phyloP scores from a whole-genome alignment of 371 early-diverging fungal species.

The Lichtheimia corymbifera region DNA sequence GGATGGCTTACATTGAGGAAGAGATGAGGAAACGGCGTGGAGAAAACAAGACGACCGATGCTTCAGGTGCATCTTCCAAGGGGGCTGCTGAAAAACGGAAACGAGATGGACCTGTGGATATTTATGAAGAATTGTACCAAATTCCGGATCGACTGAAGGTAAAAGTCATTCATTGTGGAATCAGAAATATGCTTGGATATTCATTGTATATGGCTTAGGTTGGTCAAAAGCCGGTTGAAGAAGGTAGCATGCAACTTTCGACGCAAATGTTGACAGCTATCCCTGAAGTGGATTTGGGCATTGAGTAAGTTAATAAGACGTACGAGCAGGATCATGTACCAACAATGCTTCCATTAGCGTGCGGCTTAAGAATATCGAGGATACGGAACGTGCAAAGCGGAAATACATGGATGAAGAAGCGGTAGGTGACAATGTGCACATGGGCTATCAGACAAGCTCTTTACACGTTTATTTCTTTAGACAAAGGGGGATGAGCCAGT shows the following conservation, averaged over 20 bases:
- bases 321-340: background rate
- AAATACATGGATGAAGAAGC: slow-evolving; percentile 42
- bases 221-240: slow-evolving; percentile 60
- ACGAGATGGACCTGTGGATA: slow-evolving; percentile 29
- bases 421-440: background rate
- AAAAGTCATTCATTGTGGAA: background rate
- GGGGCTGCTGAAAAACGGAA: slow-evolving; percentile 39
- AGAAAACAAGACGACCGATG: slow-evolving; percentile 7
- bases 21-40: slow-evolving; percentile 69
- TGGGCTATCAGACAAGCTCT: background rate
- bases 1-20: slow-evolving; percentile 82
- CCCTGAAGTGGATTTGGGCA: slow-evolving; percentile 92
- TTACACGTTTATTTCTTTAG: background rate
- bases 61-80: background rate
- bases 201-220: slow-evolving; percentile 16
- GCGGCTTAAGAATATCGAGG: slow-evolving; percentile 79
- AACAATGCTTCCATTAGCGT: slow-evolving; percentile 41
- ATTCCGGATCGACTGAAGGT: slow-evolving; percentile 77
- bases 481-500: background rate
- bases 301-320: slow-evolving; percentile 54
- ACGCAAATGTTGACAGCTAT: slow-evolving; percentile 91
- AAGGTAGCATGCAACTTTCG: slow-evolving; percentile 87
- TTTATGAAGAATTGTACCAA: slow-evolving; percentile 67
- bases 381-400: slow-evolving; percentile 82
- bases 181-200: background rate